Base-by-base conservation (phyloP, 371 early-diverging fungal species). In the Mortierella sp. region DNA sequence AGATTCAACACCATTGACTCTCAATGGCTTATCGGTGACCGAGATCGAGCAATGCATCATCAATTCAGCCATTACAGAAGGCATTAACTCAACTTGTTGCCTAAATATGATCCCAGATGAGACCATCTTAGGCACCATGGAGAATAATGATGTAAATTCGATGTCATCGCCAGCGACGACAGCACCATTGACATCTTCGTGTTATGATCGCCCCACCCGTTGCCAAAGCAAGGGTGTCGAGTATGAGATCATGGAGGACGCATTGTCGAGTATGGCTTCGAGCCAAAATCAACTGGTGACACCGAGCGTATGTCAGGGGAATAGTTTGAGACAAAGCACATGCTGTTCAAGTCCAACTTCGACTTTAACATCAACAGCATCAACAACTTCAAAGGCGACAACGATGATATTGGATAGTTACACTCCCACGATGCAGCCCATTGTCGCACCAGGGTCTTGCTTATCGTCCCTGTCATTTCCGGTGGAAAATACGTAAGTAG, bases 21-120 rank as follows among this genome's bases (percentile, higher is more conserved):
- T 59, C 67, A 33, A 28, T 24, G 53, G 43, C 43, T 4, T 61
- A 21, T 62, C 69, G 11, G 13, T 53, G 1, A 22, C 11, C 13
- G 74, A 63, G 32, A 67, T 74, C 45, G 69, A 74, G 22, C 50
- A 65, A 24, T 76, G 76, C n/a, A 76, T 76, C 53, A 67, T 70
- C 16, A 71, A 70, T 15, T 66, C 70, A 21, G 67, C 65, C 28
- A 4, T 64, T 0, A 32, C 15, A 8, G 67, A 76, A 4, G 76
- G 76, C 4, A 76, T 76, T 59, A 36, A 63, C 19, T 76, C 76
- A 36, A 57, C 41, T 4, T 76, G 76, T 57, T 76, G 76, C 40
- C 71, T 70, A 50, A 59, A 67, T 24, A n/a, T 70, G 8, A 40
- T 76, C 63, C 71, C 70, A 13, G 32, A 11, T 19, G 74, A 68